A percentile compares a stretch with the other conserved stretches of the same genome.
These are phyloP conservation scores for Oxyria digyna DNA, from an alignment of 148 eudicot species.

Conservation along the genomic window DNA sequence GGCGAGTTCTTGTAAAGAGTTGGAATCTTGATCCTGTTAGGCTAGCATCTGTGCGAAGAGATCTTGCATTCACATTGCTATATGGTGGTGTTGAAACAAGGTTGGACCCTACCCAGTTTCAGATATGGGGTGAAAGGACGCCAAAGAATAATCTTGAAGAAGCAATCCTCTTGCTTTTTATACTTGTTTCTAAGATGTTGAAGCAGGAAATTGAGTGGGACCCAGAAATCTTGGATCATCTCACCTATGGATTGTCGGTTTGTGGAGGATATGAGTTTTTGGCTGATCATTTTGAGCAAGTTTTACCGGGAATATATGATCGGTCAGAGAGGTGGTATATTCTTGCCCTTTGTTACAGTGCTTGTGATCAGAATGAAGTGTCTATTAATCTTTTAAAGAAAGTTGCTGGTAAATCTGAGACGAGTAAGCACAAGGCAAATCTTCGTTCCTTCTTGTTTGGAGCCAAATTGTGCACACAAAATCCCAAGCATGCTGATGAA, in stretches of 20 bases:
- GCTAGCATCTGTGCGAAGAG: conserved; percentile 56
- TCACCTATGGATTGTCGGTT: conserved; percentile 67
- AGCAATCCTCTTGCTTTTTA: conserved; percentile 59
- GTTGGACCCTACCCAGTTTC: conserved; percentile 32
- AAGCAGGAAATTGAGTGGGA: conserved; percentile 60
- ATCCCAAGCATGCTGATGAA: conserved; percentile 39
- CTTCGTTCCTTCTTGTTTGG: conserved; percentile 39
- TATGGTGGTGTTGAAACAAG: conserved; percentile 72
- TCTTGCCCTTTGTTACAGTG: conserved; percentile 80
- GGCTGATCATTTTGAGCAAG: conserved; percentile 63
- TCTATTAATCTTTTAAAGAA: conserved; percentile 58
- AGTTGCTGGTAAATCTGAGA: conserved; percentile 40
- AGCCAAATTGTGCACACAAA: conserved; percentile 63
- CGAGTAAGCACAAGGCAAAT: conserved; percentile 39
- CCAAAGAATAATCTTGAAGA: conserved; percentile 60
- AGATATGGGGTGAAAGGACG: conserved; percentile 27
- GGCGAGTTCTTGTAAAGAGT: conserved; percentile 58
- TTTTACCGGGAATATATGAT: conserved; percentile 54
- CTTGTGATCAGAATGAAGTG: conserved; percentile 52
- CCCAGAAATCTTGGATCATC: conserved; percentile 56
- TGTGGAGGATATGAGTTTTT: conserved; percentile 57
- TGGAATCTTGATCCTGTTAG: conserved; percentile 61
- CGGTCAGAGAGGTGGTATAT: conserved; percentile 80
- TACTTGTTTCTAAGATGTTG: conserved; percentile 49
- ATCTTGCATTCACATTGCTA: conserved; percentile 29